Conservation (phyloP, 1,139 yeast genomes). For the Candida sp. region DNA sequence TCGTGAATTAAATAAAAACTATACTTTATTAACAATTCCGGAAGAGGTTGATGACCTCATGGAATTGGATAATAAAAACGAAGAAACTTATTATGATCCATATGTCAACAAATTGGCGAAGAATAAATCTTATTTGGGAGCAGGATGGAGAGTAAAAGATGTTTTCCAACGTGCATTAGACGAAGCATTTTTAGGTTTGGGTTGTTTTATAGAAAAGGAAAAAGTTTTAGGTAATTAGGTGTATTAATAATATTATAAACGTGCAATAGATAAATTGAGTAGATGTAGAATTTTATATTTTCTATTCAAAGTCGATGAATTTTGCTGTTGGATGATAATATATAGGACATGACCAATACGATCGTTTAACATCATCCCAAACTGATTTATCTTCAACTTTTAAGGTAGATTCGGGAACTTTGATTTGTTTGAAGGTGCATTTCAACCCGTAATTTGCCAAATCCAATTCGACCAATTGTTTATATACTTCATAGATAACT, state of each 20-base stretch:
- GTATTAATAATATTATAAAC: background rate
- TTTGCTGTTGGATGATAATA: constrained; percentile 63
- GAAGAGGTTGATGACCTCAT: constrained; percentile 29
- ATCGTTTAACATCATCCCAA: constrained; percentile 70
- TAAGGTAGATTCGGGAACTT: constrained; percentile 36
- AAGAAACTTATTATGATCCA: constrained; percentile 45
- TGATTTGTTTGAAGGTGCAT: constrained; percentile 48
- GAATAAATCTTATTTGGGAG: constrained; percentile 72
- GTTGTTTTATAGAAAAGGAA: constrained; percentile 73
- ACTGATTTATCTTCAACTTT: constrained; percentile 34
- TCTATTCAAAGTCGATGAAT: constrained; percentile 37
- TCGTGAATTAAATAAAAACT: constrained; percentile 49
- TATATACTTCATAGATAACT: constrained; percentile 86
- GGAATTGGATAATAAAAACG: constrained; percentile 51
- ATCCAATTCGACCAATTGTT: constrained; percentile 77
- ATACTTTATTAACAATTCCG: constrained; percentile 25
- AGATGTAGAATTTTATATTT: background rate
- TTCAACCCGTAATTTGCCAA: constrained; percentile 73
- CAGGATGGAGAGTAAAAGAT: constrained; percentile 74
- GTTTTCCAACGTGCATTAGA: constrained; percentile 78
- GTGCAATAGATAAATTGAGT: background rate
- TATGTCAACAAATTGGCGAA: constrained; percentile 51
- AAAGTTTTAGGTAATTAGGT: constrained; percentile 20
- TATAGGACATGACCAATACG: constrained; percentile 72
- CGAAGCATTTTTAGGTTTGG: constrained; percentile 88